These are phyloP conservation scores for Helichrysum umbraculigerum DNA, from an alignment of 129 eudicot species.

Conservation along the genomic window DNA sequence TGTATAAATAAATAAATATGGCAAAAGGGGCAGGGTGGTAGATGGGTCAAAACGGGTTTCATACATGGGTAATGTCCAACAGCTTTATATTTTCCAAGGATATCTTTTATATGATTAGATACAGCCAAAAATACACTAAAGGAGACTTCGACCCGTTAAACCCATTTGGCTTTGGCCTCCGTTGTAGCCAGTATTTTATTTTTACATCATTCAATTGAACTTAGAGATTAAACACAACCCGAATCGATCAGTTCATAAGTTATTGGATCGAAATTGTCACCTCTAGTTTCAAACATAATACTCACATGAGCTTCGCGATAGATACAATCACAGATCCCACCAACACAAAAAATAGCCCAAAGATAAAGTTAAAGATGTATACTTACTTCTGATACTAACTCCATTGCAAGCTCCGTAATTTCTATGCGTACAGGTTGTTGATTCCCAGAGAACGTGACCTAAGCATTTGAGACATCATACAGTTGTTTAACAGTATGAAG, in stretches of 20 bases:
- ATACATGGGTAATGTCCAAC: not conserved
- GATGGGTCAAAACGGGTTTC: not conserved
- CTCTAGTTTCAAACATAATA: not conserved
- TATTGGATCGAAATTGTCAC: not conserved
- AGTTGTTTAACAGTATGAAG: no score
- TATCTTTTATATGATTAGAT: not conserved
- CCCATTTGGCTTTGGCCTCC: not conserved
- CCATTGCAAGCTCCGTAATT: constrained; percentile 97
- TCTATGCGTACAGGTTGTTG: constrained; percentile 94
- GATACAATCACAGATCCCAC: not conserved
- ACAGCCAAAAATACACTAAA: not conserved
- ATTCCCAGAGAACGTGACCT: constrained; percentile 93
- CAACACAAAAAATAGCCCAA: constrained; percentile 3
- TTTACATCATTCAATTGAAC: not conserved
- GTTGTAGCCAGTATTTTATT: not conserved
- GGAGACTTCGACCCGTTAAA: not conserved
- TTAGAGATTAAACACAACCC: not conserved
- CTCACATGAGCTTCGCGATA: not conserved
- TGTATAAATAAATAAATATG: not conserved
- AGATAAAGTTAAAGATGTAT: not conserved
- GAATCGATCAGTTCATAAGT: not conserved
- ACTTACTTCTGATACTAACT: constrained; percentile 79
- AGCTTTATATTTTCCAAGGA: no score
- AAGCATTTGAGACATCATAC: constrained; percentile 22
- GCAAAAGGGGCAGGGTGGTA: not conserved